Evolutionary conservation across 2,329 filamentous ascomycete genomes (phyloP).

Genomic region (Xylaria multiplex): DNA sequence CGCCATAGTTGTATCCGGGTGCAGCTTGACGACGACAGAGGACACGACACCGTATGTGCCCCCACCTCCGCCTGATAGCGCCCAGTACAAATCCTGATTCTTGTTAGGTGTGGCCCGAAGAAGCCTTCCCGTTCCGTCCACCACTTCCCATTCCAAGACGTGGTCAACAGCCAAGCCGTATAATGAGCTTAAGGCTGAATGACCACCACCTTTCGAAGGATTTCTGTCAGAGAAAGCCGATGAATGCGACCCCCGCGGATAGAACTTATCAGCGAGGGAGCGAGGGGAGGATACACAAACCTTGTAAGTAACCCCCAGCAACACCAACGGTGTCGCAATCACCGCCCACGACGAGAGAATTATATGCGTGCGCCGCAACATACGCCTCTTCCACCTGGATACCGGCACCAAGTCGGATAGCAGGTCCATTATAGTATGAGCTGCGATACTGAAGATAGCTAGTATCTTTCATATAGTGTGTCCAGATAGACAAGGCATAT

Average conservation of each 20-base stretch:
- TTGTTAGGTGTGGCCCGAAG: background rate
- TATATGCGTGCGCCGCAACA: slow-evolving; percentile 2
- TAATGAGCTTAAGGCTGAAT: background rate
- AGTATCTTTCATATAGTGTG: slow-evolving; percentile 22
- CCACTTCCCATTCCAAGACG: background rate
- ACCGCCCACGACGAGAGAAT: slow-evolving; percentile 14
- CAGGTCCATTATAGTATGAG: slow-evolving; percentile 18
- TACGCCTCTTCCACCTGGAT: slow-evolving; percentile 19
- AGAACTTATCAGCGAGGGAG: too few relatives aligned
- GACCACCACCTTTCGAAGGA: slow-evolving; percentile 1
- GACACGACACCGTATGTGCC: background rate
- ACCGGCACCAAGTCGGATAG: slow-evolving; percentile 25
- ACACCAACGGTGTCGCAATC: slow-evolving; percentile 26
- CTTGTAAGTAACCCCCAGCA: slow-evolving; percentile 24
- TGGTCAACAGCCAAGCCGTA: slow-evolving; percentile 7
- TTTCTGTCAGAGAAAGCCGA: too few relatives aligned
- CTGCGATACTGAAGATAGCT: slow-evolving; percentile 10
- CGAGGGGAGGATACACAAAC: background rate
- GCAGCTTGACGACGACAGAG: background rate
- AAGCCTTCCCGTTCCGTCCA: background rate
- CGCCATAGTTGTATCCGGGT: background rate
- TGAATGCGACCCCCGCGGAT: too few relatives aligned
- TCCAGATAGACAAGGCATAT: slow-evolving; percentile 28
- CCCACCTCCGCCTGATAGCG: background rate
- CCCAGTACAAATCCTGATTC: background rate